Base-by-base conservation (phyloP, 2,329 filamentous ascomycete genomes). In the Fusarium zealandicum region DNA sequence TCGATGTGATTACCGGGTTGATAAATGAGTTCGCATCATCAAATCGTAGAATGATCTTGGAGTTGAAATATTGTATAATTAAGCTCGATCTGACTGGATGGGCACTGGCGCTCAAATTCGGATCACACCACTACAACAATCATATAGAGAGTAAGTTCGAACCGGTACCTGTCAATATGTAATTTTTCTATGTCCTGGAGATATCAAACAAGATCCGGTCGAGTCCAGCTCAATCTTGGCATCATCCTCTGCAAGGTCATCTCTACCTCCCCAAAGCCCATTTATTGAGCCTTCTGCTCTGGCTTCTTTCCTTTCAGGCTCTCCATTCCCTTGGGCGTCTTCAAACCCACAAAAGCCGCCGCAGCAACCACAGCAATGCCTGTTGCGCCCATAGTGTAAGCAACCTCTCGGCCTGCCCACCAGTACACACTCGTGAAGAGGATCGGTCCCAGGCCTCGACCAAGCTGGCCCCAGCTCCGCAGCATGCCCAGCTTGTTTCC, bases 381-480 rank as follows among this genome's bases (percentile, higher is more conserved):
- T 11, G 84, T 80, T 0, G 91, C 90, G 4, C 95, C 95, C 66
- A 92, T 81, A 1, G 80, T 81, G 73, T 98, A 99, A 2, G 95
- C 95, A 10, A 87, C 82, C 70, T 96, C 89, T 39, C 95, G 81
- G 0, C 95, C 95, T 6, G 92, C 93, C 95, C 95, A 99, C 95
- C 95, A 99, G 77, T 99, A 99, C 50, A 99, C 80, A 41, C 91
- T 92, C 58, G 95, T 98, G 71, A 99, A 99, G 30, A 96, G 76
- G 5, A 99, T 73, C 0, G 95, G 95, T 0, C 95, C 95, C 10
- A 96, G 73, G 0, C 93, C 92, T 28, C 95, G 83, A 3, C 95
- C 95, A 4, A 93, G 82, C 78, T 99, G 95, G 6, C 95, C 93
- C 87, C 81, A 87, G 64, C 82, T 86, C 22, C 95, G 82, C 64